Percentiles rank a stretch among this genome's conserved stretches.
These are phyloP conservation scores for Pseudogymnoascus sp. DNA, from an alignment of 2,329 filamentous ascomycete species.

Conservation along the genomic window DNA sequence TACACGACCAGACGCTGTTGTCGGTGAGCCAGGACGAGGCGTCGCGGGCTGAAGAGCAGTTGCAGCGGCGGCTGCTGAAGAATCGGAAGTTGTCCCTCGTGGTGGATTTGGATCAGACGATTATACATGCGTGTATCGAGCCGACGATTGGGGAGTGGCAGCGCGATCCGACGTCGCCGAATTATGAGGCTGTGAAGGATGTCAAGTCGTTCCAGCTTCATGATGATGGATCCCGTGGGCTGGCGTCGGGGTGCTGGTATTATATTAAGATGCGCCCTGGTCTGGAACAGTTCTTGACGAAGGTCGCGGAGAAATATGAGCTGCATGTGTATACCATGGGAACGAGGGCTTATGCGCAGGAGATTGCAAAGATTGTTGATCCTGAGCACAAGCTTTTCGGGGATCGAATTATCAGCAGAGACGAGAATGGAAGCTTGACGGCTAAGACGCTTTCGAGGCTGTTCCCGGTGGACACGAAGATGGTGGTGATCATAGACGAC, in stretches of 20 bases:
- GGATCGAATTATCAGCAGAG: conserved; percentile 89
- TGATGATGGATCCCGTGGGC: conserved; percentile 70
- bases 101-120: conserved; percentile 95
- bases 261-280: conserved; percentile 97
- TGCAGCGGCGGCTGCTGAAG: conserved; percentile 73
- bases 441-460: conserved; percentile 84
- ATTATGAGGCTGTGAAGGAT: conserved; percentile 83
- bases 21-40: conserved; percentile 81
- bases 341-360: conserved; percentile 88
- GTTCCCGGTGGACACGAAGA: conserved; percentile 95
- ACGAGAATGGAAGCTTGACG: conserved; percentile 90
- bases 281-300: conserved; percentile 69
- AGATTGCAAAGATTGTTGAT: conserved; percentile 88
- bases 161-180: conserved; percentile 77
- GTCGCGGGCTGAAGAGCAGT: conserved; percentile 72
- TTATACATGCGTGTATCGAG: conserved; percentile 96
- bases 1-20: conserved; percentile 81
- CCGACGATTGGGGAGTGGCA: conserved; percentile 96
- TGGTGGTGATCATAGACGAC: conserved; percentile 99
- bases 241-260: conserved; percentile 74
- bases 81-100: conserved; percentile 84
- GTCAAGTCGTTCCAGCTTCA: conserved; percentile 81
- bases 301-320: conserved; percentile 76
- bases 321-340: conserved; percentile 99
- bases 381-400: conserved; percentile 84